Evolutionary conservation across 768 basidiomycete genomes (phyloP), one percentile per base, ranked within the genome.

Genomic region (Rubroboletus pulcherrimus): DNA sequence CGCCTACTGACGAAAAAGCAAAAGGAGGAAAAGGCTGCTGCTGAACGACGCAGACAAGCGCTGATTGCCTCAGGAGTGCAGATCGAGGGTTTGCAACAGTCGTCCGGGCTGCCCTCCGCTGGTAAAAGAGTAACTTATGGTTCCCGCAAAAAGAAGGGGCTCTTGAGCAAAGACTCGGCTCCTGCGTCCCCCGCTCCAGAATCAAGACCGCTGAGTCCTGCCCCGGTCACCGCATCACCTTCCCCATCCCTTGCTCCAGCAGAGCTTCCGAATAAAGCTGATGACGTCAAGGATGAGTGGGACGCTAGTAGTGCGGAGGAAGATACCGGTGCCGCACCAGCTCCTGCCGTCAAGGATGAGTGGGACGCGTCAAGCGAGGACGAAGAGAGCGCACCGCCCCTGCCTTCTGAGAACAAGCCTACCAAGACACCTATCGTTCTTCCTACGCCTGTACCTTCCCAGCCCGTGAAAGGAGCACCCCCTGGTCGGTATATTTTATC

Each of bases 1-100:
- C 84, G 89, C 44, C 75, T 96, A 26, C 79, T 98, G 48, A 98
- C 96, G n/a, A 94, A 96, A 72, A 97, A 95, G 73, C 95, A 98
- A 71, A 96, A 93, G 72, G 89, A 92, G 66, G 95, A 98, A 70
- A 86, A 81, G 63, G 90, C 89, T 21, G 89, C 86, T 61, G 94
- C 93, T 3, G 95, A 98, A 70, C 83, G 92, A 31, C 86, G 94
- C 53, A 90, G 86, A 68, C 84, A 96, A 68, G 95, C 96, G 2
- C 81, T 98, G 50, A 78, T 98, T 48, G 88, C 91, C 19, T 89
- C 91, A 35, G 94, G 93, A 48, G 89, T 89, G 46, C 86, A 87
- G 62, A 89, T 99, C 56, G 94, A 95, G 64, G 97, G 92, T 57
- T 76, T 98, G 19, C 87, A 92, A 52, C 82, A 88, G 59, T 58